Evolutionary conservation across 768 basidiomycete species (phyloP).

Genomic region (Suillus hirtellus): DNA sequence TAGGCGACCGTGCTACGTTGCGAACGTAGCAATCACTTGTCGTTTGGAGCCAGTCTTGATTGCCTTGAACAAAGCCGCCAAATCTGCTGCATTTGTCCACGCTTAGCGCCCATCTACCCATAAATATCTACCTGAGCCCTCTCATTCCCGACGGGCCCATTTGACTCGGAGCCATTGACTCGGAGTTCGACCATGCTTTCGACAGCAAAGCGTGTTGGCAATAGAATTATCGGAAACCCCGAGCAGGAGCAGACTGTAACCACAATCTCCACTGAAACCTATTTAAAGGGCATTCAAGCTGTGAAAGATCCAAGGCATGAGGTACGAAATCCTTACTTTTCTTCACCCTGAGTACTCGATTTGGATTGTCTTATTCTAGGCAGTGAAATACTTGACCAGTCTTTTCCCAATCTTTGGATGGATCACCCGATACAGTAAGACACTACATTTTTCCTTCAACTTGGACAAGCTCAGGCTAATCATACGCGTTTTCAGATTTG

Average conservation of each 20-base stretch:
- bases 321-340: constrained; percentile 34
- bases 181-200: constrained; percentile 34
- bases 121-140: not conserved
- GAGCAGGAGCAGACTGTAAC: constrained; percentile 62
- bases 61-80: too few relatives aligned
- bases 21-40: too few relatives aligned
- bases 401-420: constrained; percentile 87
- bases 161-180: not conserved
- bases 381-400: constrained; percentile 58
- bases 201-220: constrained; percentile 49
- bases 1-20: too few relatives aligned
- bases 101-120: not conserved
- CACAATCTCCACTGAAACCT: constrained; percentile 60
- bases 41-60: too few relatives aligned
- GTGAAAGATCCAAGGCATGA: constrained; percentile 46
- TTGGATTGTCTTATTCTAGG: constrained; percentile 36
- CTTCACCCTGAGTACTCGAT: not conserved
- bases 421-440: constrained; percentile 84
- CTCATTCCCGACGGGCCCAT: not conserved
- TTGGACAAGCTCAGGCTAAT: not conserved
- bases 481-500: constrained; percentile 44
- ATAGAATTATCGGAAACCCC: constrained; percentile 60
- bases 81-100: not conserved
- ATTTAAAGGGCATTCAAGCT: constrained; percentile 37
- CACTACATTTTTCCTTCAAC: not conserved